These are phyloP conservation scores for Chrysanthemum lavandulifolium DNA, from an alignment of 129 eudicot genomes.

Conservation along the genomic window DNA sequence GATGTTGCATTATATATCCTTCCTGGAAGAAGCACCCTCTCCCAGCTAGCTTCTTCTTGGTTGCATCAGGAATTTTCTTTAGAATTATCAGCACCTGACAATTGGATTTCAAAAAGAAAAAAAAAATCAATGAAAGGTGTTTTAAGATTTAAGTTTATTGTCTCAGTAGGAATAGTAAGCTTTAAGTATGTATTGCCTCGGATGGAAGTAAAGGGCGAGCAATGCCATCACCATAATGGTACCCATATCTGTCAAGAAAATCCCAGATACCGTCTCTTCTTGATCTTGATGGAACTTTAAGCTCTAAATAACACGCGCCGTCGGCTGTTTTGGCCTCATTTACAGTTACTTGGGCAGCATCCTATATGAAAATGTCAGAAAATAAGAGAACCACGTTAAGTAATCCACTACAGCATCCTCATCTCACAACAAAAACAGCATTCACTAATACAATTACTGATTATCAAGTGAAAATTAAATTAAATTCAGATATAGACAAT, in stretches of 20 bases:
- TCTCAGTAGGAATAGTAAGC: too few species aligned
- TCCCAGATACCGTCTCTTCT: conserved; percentile 49
- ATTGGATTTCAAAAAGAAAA: conserved; percentile 1
- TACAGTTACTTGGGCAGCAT: conserved; percentile 57
- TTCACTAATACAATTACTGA: not conserved
- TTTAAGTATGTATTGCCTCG: conserved; percentile 45
- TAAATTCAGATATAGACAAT: too few species aligned
- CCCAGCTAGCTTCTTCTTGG: conserved; percentile 57
- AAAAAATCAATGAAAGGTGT: not conserved
- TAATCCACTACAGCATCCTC: too few species aligned
- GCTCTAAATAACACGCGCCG: conserved; percentile 68
- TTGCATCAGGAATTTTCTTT: conserved; percentile 63
- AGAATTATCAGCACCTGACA: conserved; percentile 64
- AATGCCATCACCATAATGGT: conserved; percentile 52
- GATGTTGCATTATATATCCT: conserved; percentile 71
- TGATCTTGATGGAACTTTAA: conserved; percentile 55
- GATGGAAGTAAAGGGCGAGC: conserved; percentile 81
- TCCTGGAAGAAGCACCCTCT: conserved; percentile 84
- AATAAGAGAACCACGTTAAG: conserved; percentile 2
- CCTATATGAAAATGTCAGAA: conserved; percentile 44
- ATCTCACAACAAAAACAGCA: not conserved
- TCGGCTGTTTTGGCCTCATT: conserved; percentile 55
- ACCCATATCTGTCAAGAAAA: conserved; percentile 74
- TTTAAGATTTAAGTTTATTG: not conserved
- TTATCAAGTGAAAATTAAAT: not conserved